Evolutionary conservation across 163 green algal genomes (phyloP), one percentile per base, ranked within the genome.

Genomic region (Scenedesmus sp.): DNA sequence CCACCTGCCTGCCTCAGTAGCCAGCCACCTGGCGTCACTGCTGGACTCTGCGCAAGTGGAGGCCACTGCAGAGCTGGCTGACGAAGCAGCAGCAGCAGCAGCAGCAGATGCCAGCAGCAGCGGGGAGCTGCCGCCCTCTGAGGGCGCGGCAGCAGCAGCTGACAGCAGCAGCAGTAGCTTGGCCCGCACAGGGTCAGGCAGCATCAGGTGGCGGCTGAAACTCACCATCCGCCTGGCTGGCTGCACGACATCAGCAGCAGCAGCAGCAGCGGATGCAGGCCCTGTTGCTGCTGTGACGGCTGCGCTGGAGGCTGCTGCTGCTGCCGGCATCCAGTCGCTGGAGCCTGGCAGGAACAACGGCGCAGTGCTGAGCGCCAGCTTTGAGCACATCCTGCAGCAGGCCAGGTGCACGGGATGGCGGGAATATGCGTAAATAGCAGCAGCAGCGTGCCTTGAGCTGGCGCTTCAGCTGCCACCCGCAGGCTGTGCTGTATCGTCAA

Each of bases 1-100:
- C n/a, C 95, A 98, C 88, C 76, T 98, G 82, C 96, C 96, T 1
- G 85, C 86, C 12, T 66, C 56, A 5, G 93, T 98, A 52, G 90
- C 96, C 0, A 55, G 62, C 7, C 89, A 94, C 20, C 89, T 98
- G 46, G 92, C 88, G 26, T 91, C 93, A 4, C 89, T 97, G 81
- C 73, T 98, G 34, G 74, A 92, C 26, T 52, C 23, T 10, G 92
- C 86, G 3, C 59, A 88, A 16, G 73, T 94, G 46, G 84, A 92
- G 10, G 86, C 81, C 10, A 59, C 83, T 81, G 92, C 87, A 2
- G 15, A 23, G 46, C 64, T 52, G 62, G 8, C 70, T 54, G 73
- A 70, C 5, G 76, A 34, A 90, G 87, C 87, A 79, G 52, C 46
- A 84, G 73, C 60, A 91, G 73, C 87, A 91, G 18, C 54, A 77